Percentiles rank a stretch among this genome's conserved stretches.
Conservation (phyloP, 306 rosid species). For the Albizia julibrissin region DNA sequence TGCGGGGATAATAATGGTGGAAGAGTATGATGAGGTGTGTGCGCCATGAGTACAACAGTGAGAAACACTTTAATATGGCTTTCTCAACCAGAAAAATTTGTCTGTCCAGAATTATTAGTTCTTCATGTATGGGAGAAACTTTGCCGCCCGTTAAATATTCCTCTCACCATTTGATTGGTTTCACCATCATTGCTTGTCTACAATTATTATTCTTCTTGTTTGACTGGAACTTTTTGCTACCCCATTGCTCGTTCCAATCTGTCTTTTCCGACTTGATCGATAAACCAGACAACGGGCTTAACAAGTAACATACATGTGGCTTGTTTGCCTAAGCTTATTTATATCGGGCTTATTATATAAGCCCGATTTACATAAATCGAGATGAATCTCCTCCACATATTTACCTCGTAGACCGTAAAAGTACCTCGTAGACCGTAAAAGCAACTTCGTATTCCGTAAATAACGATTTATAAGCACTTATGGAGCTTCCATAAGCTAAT, state of each 20-base stretch:
- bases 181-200: background rate
- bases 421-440: too few species aligned
- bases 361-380: too few species aligned
- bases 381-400: too few species aligned
- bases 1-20: background rate
- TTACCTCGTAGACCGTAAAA: too few species aligned
- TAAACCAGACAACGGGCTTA: background rate
- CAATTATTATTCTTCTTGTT: background rate
- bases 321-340: too few species aligned
- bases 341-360: too few species aligned
- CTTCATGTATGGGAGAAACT: background rate
- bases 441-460: too few species aligned
- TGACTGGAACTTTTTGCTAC: background rate
- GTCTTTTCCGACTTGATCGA: background rate
- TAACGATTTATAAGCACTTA: too few species aligned
- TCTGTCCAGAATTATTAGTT: background rate
- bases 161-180: background rate
- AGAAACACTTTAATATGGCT: background rate
- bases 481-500: too few species aligned
- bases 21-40: background rate
- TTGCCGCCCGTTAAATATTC: slow-evolving; percentile 5
- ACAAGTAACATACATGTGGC: background rate
- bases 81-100: background rate
- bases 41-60: background rate
- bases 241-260: background rate